Evolutionary conservation across 345 rosid species (phyloP).

Genomic region (Lumnitzera racemosa): DNA sequence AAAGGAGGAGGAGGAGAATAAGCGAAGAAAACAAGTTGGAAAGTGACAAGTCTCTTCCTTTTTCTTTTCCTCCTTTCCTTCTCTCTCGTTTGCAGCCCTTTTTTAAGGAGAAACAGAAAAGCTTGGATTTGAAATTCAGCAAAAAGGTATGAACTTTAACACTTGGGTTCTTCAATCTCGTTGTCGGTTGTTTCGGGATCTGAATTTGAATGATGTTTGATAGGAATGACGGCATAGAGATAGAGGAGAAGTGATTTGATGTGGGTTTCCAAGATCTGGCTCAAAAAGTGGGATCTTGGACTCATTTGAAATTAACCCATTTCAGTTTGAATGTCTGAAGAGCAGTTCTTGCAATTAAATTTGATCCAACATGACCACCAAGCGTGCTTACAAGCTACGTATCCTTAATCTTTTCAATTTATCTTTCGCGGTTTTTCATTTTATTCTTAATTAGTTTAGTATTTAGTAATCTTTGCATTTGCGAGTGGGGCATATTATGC

Average conservation of each 20-base stretch:
- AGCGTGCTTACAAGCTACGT: conserved; percentile 99
- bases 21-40: conserved; percentile 1
- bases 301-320: conserved; percentile 2
- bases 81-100: too few species aligned
- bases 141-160: too few species aligned
- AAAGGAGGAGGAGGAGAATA: conserved; percentile 2
- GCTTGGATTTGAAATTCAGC: too few species aligned
- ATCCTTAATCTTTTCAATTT: conserved; percentile 39
- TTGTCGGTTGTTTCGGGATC: neutral
- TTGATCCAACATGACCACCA: conserved; percentile 77
- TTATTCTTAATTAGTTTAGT: neutral
- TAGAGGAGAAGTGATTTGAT: neutral
- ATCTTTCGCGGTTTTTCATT: conserved; percentile 10
- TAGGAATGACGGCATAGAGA: conserved; percentile 5
- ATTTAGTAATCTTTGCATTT: neutral
- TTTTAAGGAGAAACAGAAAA: too few species aligned
- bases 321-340: conserved; percentile 15
- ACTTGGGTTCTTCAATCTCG: neutral
- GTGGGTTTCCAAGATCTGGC: conserved; percentile 20
- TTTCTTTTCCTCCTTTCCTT: too few species aligned
- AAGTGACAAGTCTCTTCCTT: conserved; percentile 2
- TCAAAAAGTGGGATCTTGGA: conserved; percentile 7
- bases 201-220: neutral
- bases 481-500: neutral
- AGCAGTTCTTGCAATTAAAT: conserved; percentile 23